Percentiles rank a stretch among this genome's conserved stretches.
phyloP scores from a whole-genome alignment of 306 rosid species.

The Quercus wislizeni region DNA sequence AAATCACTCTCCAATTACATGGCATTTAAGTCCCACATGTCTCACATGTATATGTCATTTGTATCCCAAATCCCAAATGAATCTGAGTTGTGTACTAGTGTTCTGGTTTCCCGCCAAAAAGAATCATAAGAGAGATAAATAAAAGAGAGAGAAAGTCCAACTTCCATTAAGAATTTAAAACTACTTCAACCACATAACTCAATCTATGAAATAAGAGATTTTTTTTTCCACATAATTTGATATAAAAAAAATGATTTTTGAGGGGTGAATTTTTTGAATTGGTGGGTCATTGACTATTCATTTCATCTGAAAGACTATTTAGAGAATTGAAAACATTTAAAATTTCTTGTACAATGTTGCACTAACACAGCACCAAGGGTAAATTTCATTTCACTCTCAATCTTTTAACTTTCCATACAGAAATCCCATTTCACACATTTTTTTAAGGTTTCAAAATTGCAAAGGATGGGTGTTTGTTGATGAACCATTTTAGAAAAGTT shows the following conservation, averaged over 20 bases:
- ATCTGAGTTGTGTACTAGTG: not conserved
- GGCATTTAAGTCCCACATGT: not conserved
- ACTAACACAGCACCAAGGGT: too few relatives aligned
- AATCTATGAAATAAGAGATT: too few relatives aligned
- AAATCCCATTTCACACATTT: too few relatives aligned
- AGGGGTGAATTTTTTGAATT: not conserved
- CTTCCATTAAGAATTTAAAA: not conserved
- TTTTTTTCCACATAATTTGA: too few relatives aligned
- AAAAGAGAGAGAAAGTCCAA: not conserved
- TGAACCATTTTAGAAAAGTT: too few relatives aligned
- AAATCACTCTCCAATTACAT: not conserved
- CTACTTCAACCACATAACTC: too few relatives aligned
- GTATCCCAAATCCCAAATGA: not conserved
- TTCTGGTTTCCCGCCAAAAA: not conserved
- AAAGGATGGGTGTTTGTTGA: too few relatives aligned
- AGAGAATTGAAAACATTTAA: not conserved
- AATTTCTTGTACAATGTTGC: too few relatives aligned
- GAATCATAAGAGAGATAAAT: not conserved
- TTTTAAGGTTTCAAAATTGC: too few relatives aligned
- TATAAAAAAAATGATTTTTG: too few relatives aligned
- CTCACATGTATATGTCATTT: not conserved
- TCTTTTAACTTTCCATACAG: too few relatives aligned
- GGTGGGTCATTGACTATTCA: not conserved
- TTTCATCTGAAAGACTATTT: not conserved
- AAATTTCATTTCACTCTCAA: too few relatives aligned